Conservation (phyloP, 306 rosid species). For the Amphicarpaea edgeworthii region DNA sequence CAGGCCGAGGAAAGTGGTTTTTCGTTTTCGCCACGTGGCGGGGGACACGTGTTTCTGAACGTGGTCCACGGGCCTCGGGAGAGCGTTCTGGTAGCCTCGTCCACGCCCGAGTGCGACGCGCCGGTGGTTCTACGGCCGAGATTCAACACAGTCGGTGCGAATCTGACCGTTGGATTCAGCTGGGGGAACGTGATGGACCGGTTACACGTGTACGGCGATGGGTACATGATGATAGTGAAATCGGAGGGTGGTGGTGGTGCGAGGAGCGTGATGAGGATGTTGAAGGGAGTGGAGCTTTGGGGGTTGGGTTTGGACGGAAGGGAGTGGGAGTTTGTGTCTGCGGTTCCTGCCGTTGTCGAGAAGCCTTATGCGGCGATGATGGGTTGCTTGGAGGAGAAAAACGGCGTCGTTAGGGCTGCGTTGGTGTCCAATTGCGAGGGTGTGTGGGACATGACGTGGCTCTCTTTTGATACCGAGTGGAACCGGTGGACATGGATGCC, state of each 20-base stretch:
- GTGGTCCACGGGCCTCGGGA: slow-evolving; percentile 53
- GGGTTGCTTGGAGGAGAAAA: slow-evolving; percentile 69
- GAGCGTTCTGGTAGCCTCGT: slow-evolving; percentile 54
- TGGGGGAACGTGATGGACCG: slow-evolving; percentile 62
- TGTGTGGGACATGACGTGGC: slow-evolving; percentile 65
- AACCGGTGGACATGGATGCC: slow-evolving; percentile 56
- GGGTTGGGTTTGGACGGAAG: slow-evolving; percentile 51
- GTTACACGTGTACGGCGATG: slow-evolving; percentile 73
- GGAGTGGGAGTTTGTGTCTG: slow-evolving; percentile 57
- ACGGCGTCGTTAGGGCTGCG: slow-evolving; percentile 51
- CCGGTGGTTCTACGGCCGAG: slow-evolving; percentile 58
- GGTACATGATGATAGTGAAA: slow-evolving; percentile 66
- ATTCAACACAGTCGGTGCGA: slow-evolving; percentile 2
- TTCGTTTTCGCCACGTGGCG: slow-evolving; percentile 44
- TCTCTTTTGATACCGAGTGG: slow-evolving; percentile 45
- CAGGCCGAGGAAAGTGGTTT: slow-evolving; percentile 35
- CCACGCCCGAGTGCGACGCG: background rate
- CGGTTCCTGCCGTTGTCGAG: slow-evolving; percentile 42
- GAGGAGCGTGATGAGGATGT: slow-evolving; percentile 39
- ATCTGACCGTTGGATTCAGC: slow-evolving; percentile 52
- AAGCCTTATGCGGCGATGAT: slow-evolving; percentile 70
- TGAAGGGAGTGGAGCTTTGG: slow-evolving; percentile 66
- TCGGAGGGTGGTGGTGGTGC: slow-evolving; percentile 54
- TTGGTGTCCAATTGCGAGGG: slow-evolving; percentile 68
- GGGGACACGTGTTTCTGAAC: slow-evolving; percentile 41